These are phyloP conservation scores for Fusarium decemcellulare DNA, from an alignment of 2,329 filamentous ascomycete genomes.

Conservation along the genomic window DNA sequence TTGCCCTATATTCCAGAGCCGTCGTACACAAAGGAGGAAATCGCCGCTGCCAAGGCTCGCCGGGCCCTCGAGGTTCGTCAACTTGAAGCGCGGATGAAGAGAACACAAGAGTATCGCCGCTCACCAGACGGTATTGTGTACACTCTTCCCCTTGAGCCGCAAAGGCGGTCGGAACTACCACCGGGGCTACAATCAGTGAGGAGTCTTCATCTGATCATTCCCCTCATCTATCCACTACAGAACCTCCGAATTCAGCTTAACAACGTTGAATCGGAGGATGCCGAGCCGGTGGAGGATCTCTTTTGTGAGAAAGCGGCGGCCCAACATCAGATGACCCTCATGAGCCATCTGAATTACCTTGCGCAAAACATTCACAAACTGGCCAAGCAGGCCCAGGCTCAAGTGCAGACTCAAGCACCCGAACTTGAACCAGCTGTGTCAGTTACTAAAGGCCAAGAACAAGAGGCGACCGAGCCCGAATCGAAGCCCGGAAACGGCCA, in stretches of 20 bases:
- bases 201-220: constrained; percentile 77
- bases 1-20: constrained; percentile 58
- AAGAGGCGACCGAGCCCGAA: constrained; percentile 11
- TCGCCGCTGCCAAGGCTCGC: constrained; percentile 72
- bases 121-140: constrained; percentile 79
- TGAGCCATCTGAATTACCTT: constrained; percentile 82
- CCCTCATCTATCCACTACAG: constrained; percentile 79
- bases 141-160: constrained; percentile 78
- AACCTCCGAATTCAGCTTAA: constrained; percentile 76
- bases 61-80: constrained; percentile 78
- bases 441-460: constrained; percentile 16
- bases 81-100: constrained; percentile 81
- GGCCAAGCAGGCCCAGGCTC: constrained; percentile 69
- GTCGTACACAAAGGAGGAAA: constrained; percentile 72
- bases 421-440: constrained; percentile 35
- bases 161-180: constrained; percentile 72
- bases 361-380: constrained; percentile 78
- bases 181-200: constrained; percentile 71
- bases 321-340: constrained; percentile 74
- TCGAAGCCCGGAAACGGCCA: constrained; percentile 67
- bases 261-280: constrained; percentile 72
- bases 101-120: constrained; percentile 76
- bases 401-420: constrained; percentile 48
- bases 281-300: constrained; percentile 73
- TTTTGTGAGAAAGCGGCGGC: constrained; percentile 73